Evolutionary conservation across 805 yeast genomes (phyloP), one percentile per base, ranked within the genome.

Genomic region (Lipomyces japonicus): DNA sequence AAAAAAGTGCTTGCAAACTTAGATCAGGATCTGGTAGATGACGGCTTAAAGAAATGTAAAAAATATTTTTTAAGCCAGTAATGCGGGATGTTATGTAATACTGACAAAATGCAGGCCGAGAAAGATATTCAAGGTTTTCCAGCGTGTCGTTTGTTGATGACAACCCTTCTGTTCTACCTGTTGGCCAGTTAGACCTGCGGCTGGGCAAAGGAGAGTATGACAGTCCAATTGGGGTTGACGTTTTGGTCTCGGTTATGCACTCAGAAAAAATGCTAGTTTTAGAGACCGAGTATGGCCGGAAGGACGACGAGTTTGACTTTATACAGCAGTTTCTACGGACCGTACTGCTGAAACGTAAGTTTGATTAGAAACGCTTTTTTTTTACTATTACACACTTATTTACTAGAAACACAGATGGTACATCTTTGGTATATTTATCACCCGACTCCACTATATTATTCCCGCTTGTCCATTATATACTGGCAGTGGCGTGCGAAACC

Each of bases 251-350:
- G 9, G 52, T 54, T 3, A 49, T 61, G 38, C 58, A 64, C 3
- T 42, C 59, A 9, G 60, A 55, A 18, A 36, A 55, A 21, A 55
- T 54, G 14, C 60, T 57, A 10, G 21, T 44, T 2, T 44, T 61
- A 5, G 60, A 55, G 38, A 39, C 41, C 9, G 47, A 59, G 26
- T 48, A 35, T n/a, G 58, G 60, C 25, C 50, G 63, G 40, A 49
- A 49, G 25, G 65, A 63, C 42, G 63, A 59, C 19, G 55, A 53
- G 12, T 44, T 62, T 25, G 68, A 65, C 39, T 59, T 51, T 44
- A 56, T 61, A 3, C 68, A 63, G 55, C 69, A 60, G 50, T 58
- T 60, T 44, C 34, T 67, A 39, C 57, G 68, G 37, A 51, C 58
- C 7, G 48, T 65, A 4, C 57, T 61, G n/a, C 49, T 61, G 31